These are phyloP conservation scores for Hypoxylon fuscum DNA, from an alignment of 495 filamentous ascomycete genomes.

Conservation along the genomic window DNA sequence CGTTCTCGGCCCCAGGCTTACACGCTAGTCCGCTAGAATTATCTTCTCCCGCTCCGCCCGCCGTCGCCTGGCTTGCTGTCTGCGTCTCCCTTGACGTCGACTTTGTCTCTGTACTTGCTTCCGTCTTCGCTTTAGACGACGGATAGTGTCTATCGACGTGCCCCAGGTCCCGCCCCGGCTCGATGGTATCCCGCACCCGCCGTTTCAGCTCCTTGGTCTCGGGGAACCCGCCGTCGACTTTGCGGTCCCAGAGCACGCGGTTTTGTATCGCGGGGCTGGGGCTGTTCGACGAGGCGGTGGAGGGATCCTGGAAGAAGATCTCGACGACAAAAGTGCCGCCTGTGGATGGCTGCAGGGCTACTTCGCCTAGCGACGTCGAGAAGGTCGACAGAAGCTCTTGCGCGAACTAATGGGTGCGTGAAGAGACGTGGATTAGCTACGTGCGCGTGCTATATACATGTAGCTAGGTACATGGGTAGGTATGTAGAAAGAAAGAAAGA, in stretches of 20 bases:
- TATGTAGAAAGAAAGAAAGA: no score
- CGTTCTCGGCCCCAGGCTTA: slow-evolving; percentile 17
- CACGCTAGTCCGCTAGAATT: slow-evolving; percentile 21
- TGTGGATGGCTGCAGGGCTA: slow-evolving; percentile 85
- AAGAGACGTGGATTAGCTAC: no score
- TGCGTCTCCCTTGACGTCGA: slow-evolving; percentile 11
- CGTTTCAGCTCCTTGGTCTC: slow-evolving; percentile 92
- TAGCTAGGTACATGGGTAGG: neutral
- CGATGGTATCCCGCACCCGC: slow-evolving; percentile 82
- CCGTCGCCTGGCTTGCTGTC: neutral
- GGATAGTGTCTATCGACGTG: slow-evolving; percentile 73
- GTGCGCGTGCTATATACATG: no score
- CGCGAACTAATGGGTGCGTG: slow-evolving; percentile 68
- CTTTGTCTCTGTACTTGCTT: no score
- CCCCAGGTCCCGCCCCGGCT: slow-evolving; percentile 79
- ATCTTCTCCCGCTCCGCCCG: neutral
- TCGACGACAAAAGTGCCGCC: slow-evolving; percentile 84
- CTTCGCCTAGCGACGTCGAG: slow-evolving; percentile 82
- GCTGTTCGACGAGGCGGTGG: slow-evolving; percentile 74
- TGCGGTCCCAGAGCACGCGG: slow-evolving; percentile 84
- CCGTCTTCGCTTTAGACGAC: neutral
- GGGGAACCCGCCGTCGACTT: slow-evolving; percentile 88
- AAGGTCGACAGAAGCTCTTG: slow-evolving; percentile 99
- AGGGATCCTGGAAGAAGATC: slow-evolving; percentile 52
- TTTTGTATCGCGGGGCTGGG: slow-evolving; percentile 41